phyloP scores from a whole-genome alignment of 495 filamentous ascomycete genomes.

The Talaromyces ruber region DNA sequence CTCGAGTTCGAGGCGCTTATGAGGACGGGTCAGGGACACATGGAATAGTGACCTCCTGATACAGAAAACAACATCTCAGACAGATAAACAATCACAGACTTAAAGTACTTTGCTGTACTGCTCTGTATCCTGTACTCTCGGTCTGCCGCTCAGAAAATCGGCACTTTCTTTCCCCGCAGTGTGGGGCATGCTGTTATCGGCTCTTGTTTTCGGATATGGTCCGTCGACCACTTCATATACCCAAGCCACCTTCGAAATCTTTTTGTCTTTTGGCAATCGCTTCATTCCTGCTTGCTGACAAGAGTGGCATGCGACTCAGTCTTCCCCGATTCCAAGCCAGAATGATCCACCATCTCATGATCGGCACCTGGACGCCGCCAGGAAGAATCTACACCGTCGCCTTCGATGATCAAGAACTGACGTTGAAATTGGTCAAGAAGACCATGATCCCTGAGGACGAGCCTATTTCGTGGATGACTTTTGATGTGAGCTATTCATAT shows the following conservation, averaged over 20 bases:
- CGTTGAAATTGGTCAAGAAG: conserved; percentile 62
- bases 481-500: conserved; percentile 48
- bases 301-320: neutral
- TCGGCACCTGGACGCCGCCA: conserved; percentile 76
- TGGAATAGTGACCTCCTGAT: neutral
- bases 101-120: neutral
- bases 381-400: conserved; percentile 78
- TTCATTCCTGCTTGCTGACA: neutral
- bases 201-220: conserved; percentile 5
- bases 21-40: too few species aligned
- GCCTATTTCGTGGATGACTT: conserved; percentile 86
- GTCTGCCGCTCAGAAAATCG: neutral
- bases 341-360: conserved; percentile 76
- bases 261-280: neutral
- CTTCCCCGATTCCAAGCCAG: conserved; percentile 14
- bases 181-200: conserved; percentile 1
- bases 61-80: neutral
- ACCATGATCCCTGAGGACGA: conserved; percentile 72
- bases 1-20: too few species aligned
- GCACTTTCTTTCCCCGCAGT: conserved; percentile 2
- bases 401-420: conserved; percentile 71
- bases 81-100: neutral
- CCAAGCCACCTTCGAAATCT: neutral
- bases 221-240: neutral
- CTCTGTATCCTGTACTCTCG: too few species aligned